phyloP scores from a whole-genome alignment of 768 basidiomycete species.

The Kockovaella imperatae region DNA sequence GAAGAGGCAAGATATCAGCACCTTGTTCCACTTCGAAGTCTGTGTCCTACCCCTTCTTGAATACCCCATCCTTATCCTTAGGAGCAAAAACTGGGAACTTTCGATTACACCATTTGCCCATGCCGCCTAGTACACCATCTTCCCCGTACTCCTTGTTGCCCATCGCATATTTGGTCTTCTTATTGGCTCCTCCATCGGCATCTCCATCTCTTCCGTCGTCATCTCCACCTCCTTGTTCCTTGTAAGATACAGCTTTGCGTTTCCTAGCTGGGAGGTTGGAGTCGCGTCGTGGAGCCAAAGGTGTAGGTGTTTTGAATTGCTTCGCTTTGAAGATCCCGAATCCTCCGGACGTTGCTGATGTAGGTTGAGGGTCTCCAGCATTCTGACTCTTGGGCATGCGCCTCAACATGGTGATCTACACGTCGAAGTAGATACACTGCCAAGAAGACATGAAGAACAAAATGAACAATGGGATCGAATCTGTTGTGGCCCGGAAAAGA shows the following conservation, averaged over 20 bases:
- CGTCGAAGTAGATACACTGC: too few relatives aligned
- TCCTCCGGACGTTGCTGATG: slow-evolving; percentile 39
- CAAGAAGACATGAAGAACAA: too few relatives aligned
- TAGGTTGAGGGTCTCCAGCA: slow-evolving; percentile 27
- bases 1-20: neutral
- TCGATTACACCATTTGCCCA: slow-evolving; percentile 46
- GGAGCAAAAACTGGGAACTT: slow-evolving; percentile 52
- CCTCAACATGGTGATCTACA: slow-evolving; percentile 30
- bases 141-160: slow-evolving; percentile 57
- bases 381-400: slow-evolving; percentile 19
- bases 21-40: too few relatives aligned
- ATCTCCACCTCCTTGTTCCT: slow-evolving; percentile 45
- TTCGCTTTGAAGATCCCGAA: slow-evolving; percentile 42
- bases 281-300: slow-evolving; percentile 20
- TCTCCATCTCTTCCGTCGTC: slow-evolving; percentile 53
- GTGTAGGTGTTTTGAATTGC: slow-evolving; percentile 43
- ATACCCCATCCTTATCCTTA: slow-evolving; percentile 40
- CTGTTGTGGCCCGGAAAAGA: too few relatives aligned
- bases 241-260: slow-evolving; percentile 81
- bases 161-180: slow-evolving; percentile 56
- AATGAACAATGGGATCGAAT: too few relatives aligned
- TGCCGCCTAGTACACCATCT: slow-evolving; percentile 57
- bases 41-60: slow-evolving; percentile 40
- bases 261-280: slow-evolving; percentile 51
- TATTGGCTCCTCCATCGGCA: slow-evolving; percentile 48